Evolutionary conservation across 2,329 filamentous ascomycete genomes (phyloP).

Genomic region (Nemania diffusa): DNA sequence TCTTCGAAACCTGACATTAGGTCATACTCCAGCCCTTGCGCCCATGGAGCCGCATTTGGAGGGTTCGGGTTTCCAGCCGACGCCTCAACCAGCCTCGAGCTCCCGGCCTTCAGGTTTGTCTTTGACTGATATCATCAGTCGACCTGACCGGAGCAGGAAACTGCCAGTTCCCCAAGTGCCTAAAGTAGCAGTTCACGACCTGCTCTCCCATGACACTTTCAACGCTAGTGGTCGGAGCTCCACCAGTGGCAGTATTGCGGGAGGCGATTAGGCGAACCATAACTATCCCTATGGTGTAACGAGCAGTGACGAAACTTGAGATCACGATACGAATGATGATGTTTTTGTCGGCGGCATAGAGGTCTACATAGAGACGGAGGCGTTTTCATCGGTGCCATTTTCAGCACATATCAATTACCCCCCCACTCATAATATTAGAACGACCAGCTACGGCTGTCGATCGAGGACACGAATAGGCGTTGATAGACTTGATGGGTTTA

Average conservation of each 20-base stretch:
- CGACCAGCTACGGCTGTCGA: constrained; percentile 32
- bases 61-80: constrained; percentile 53
- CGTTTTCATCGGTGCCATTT: constrained; percentile 42
- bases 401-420: constrained; percentile 22
- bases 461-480: constrained; percentile 33
- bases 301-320: constrained; percentile 23
- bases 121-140: constrained; percentile 92
- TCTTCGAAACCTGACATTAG: constrained; percentile 72
- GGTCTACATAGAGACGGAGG: constrained; percentile 45
- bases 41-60: constrained; percentile 69
- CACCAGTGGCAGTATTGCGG: constrained; percentile 79
- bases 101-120: constrained; percentile 74
- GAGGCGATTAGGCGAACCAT: constrained; percentile 73
- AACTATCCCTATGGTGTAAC: constrained; percentile 43
- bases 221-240: constrained; percentile 81
- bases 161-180: constrained; percentile 91
- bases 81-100: constrained; percentile 51
- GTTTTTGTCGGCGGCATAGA: constrained; percentile 44
- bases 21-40: constrained; percentile 66
- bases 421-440: constrained; percentile 42
- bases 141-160: constrained; percentile 86
- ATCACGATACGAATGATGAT: constrained; percentile 49
- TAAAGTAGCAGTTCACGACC: constrained; percentile 87
- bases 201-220: constrained; percentile 73
- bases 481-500: constrained; percentile 33